phyloP scores from a whole-genome alignment of 2,329 filamentous ascomycete genomes.

The Fusarium vanettenii region DNA sequence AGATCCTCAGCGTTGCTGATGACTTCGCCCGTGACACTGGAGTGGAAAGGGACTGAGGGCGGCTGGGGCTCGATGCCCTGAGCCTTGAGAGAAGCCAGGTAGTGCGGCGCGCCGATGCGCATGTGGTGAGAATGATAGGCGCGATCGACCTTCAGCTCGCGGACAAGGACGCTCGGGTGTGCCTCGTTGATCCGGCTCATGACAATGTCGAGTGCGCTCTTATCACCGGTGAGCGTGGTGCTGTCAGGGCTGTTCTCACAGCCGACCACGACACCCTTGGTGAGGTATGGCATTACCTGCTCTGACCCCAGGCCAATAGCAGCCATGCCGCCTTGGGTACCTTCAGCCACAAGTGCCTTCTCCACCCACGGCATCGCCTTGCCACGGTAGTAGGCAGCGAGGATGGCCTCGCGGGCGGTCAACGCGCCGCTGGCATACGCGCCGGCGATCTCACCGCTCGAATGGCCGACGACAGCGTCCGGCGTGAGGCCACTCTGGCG shows the following conservation, averaged over 20 bases:
- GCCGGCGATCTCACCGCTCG: conserved; percentile 53
- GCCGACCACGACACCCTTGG: too few relatives aligned
- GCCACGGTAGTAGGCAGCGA: conserved; percentile 41
- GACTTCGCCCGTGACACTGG: neutral
- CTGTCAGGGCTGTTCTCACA: neutral
- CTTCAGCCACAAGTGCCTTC: conserved; percentile 52
- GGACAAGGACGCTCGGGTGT: neutral
- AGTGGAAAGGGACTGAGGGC: neutral
- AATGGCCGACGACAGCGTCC: neutral
- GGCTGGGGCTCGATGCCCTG: neutral
- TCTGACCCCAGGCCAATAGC: conserved; percentile 51
- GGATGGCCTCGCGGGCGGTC: conserved; percentile 46
- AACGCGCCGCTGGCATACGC: conserved; percentile 55
- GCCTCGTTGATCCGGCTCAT: neutral
- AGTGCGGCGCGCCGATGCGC: neutral
- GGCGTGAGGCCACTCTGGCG: neutral
- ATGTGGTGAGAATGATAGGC: conserved; percentile 11
- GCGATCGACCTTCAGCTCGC: conserved; percentile 1
- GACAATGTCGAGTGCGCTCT: neutral
- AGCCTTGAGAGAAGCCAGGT: neutral
- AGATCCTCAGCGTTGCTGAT: neutral
- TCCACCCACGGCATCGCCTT: too few relatives aligned
- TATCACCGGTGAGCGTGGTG: neutral
- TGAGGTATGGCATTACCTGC: conserved; percentile 37
- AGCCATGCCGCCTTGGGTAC: conserved; percentile 50